Evolutionary conservation across 441 rosid genomes (phyloP).

Genomic region (Isatis lusitanica): DNA sequence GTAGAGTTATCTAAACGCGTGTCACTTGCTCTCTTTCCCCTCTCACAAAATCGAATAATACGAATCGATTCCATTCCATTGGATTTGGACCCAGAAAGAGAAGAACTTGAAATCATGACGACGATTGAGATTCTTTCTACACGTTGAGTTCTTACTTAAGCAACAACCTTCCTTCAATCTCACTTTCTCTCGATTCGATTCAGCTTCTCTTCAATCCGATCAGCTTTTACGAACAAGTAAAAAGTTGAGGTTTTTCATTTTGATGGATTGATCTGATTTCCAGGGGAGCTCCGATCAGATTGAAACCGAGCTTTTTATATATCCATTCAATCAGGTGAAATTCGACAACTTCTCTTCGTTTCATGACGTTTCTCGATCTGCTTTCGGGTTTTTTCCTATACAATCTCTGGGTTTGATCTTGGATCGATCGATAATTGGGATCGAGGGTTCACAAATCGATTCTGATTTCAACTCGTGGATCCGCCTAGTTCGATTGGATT

Average conservation of each 20-base stretch:
- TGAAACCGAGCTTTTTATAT: neutral
- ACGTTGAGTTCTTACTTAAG: constrained; percentile 1
- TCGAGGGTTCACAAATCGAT: neutral
- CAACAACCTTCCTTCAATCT: neutral
- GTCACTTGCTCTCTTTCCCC: constrained; percentile 15
- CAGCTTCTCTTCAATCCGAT: constrained; percentile 19
- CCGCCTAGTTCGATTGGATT: constrained; percentile 5
- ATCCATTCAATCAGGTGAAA: constrained; percentile 8
- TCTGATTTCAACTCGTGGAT: neutral
- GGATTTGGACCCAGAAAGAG: neutral
- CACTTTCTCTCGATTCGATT: neutral
- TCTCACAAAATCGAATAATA: constrained; percentile 10
- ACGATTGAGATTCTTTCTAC: constrained; percentile 6
- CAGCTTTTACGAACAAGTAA: neutral
- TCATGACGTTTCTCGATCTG: constrained; percentile 1
- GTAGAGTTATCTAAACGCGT: constrained; percentile 30
- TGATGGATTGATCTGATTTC: constrained; percentile 2
- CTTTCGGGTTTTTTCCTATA: neutral
- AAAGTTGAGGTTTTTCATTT: neutral
- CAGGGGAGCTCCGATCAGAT: neutral
- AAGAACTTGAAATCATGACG: constrained; percentile 20
- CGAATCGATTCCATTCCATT: constrained; percentile 15
- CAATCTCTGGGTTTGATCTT: constrained; percentile 9
- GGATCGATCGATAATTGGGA: neutral
- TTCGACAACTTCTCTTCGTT: neutral